Base-by-base conservation (phyloP, 2,329 filamentous ascomycete species). In the Bipolaris sorokiniana region DNA sequence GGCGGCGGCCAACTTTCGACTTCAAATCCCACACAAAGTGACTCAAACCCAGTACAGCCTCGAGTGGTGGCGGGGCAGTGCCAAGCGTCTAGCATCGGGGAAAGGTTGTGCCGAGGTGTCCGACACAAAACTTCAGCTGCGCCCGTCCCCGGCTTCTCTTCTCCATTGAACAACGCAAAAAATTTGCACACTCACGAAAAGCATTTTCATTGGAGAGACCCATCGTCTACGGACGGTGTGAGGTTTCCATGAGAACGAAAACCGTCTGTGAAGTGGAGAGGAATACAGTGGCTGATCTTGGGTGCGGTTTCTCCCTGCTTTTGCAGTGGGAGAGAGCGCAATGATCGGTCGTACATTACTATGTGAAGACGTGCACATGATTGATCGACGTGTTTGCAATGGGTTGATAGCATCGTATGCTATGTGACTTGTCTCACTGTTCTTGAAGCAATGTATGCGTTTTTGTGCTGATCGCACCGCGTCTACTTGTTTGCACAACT, bases 191-290 rank as follows among this genome's bases (percentile, higher is more conserved):
- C 83, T 82, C 82, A 81, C 76, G 71, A 81, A 84, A 84, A 83
- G 82, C 81, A 81, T 84, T 84, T 82, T 81, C 78, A 80, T 81
- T 76, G 67, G 81, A 82, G 78, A 76, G 69, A 67, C 71, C 73
- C 73, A 67, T 71, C 68, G 65, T 72, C 71, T 65, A 59, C 58
- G 66, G 70, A 67, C 64, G 73, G 64, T 74, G 70, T 56, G 74
- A 73, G 72, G 74, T 77, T 61, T 79, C 81, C 77, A 84, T 83
- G 82, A 84, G 78, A 79, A 81, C 75, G 82, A 82, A 83, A 83
- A 83, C 82, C 82, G 82, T 83, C 81, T 78, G 79, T 76, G 78
- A 80, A 82, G 83, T 83, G 82, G 77, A 84, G 82, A 83, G 65
- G 66, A 76, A 72, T 56, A 65, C 59, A 72, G 63, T 68, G 76